Base-by-base conservation (phyloP, 331 rosid species). In the Arachis monticola region DNA sequence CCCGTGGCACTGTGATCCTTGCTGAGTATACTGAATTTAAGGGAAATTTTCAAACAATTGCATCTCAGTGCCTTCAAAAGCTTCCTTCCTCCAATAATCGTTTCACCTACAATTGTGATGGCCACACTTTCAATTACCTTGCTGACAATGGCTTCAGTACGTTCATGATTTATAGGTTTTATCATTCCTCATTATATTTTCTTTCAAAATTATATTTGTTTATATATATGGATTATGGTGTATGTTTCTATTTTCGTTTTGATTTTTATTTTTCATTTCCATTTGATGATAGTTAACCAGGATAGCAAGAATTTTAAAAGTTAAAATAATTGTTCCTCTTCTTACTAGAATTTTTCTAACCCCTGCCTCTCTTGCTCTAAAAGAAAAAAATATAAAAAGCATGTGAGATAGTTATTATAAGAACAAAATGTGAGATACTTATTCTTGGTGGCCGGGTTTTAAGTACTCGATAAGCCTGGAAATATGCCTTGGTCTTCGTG, bases 101-200 rank as follows among this genome's bases (percentile, higher is more conserved):
- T 86, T 93, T 93, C 83, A 93, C 94, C 61, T 93, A 93, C 77
- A 93, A 88, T 66, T 91, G 98, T 77, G 98, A 91, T 55, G 97
- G 94, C 38, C 98, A 93, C 86, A 93, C 98, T 72, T 93, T 93
- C 89, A 93, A 93, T 80, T 93, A 91, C 82, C 98, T 93, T 75
- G 93, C 84, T 80, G 91, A 93, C 50, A 87, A 84, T 48, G 98
- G 98, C 69, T 91, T 93, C 83, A 91, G 98, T 93, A 73, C 1
- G 96, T 83, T 12, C 6, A 13, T 68, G 1, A 31, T 76, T 22
- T 60, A 47, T 50, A 13, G n/a, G n/a, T 3, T 62, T 50, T 62
- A 6, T 73, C 9, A 10, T 62, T 56, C 2, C 31, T 27, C 56
- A 47, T 64, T 62, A 17, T 7, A 7, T 55, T 40, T 8, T 6